phyloP scores from a whole-genome alignment of 2,329 filamentous ascomycete species.

The Aulographum hederae region DNA sequence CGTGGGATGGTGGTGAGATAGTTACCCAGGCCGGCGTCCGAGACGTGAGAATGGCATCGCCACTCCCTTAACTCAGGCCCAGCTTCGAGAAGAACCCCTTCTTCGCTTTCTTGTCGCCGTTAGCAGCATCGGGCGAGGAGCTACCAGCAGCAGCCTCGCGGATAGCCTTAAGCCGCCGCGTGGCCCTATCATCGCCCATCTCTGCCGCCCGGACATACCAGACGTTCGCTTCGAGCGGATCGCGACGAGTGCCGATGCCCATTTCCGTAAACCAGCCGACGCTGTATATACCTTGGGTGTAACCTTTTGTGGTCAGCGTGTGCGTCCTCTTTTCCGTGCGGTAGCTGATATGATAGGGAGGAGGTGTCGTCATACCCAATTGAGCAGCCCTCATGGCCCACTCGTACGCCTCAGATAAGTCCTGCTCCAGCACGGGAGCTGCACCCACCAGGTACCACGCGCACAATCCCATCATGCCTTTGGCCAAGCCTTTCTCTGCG shows the following conservation, averaged over 20 bases:
- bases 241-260: conserved; percentile 87
- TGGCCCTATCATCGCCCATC: conserved; percentile 76
- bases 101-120: conserved; percentile 3
- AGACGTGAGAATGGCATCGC: no score
- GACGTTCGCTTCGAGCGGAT: conserved; percentile 91
- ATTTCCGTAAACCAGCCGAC: conserved; percentile 96
- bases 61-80: no score
- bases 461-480: conserved; percentile 95
- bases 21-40: no score
- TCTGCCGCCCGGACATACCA: conserved; percentile 97
- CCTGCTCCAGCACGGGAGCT: conserved; percentile 78
- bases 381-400: conserved; percentile 84
- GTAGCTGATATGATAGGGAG: no score
- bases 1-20: no score
- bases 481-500: conserved; percentile 64
- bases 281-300: conserved; percentile 66
- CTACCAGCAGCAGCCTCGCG: conserved; percentile 55
- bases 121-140: conserved; percentile 2
- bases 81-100: conserved; percentile 6
- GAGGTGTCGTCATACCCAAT: conserved; percentile 54
- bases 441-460: conserved; percentile 98
- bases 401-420: conserved; percentile 90
- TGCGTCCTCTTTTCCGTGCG: no score
- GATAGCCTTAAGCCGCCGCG: conserved; percentile 72
- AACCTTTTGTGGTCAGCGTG: conserved; percentile 27